Conservation (phyloP, 140 eudicot species). For the Oenanthe javanica region DNA sequence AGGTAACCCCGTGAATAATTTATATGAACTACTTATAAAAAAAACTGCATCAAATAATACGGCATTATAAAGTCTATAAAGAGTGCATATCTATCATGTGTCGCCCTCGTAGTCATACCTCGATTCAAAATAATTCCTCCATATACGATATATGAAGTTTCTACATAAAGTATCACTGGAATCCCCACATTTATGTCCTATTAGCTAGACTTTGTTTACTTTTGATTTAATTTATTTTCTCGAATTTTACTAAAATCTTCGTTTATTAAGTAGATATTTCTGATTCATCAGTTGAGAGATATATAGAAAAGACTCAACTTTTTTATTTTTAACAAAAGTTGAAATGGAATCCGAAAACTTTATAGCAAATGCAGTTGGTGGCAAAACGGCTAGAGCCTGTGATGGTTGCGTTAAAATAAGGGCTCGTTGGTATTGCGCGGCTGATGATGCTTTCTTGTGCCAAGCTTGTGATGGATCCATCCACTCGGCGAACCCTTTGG, state of each 20-base stretch:
- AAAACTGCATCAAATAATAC: neutral
- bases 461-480: conserved; percentile 59
- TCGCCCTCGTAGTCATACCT: neutral
- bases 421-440: conserved; percentile 82
- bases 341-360: neutral
- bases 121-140: conserved; percentile 17
- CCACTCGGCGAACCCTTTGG: conserved; percentile 69
- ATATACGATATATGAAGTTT: neutral
- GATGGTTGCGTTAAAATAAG: conserved; percentile 64
- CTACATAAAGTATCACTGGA: neutral
- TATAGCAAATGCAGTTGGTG: conserved; percentile 41
- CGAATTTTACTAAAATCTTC: neutral
- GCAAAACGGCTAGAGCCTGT: conserved; percentile 69
- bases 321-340: neutral
- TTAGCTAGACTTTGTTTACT: neutral
- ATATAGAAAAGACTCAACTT: neutral
- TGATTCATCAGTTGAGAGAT: neutral
- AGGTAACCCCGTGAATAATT: conserved; percentile 37
- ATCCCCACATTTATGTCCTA: neutral
- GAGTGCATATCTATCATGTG: neutral
- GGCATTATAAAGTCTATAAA: neutral
- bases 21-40: too few relatives aligned
- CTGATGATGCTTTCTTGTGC: conserved; percentile 85
- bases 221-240: neutral
- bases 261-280: neutral